Conservation (phyloP, 495 filamentous ascomycete genomes). For the Aspergillus saccharolyticus region DNA sequence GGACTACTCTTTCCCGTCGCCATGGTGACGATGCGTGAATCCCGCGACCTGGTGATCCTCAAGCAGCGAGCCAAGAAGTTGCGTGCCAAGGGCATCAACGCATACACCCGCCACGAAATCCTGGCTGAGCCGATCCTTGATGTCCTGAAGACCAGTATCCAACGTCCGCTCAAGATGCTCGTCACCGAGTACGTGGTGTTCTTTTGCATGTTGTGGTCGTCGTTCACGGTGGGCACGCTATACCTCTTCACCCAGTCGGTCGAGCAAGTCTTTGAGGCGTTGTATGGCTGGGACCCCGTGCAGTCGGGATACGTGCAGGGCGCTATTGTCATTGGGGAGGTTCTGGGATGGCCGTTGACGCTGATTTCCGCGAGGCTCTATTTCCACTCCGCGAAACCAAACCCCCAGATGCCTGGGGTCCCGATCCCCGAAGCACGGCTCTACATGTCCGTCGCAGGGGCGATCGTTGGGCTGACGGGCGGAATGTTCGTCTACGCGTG, state of each 20-base stretch:
- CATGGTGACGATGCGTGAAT: slow-evolving; percentile 38
- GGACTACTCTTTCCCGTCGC: slow-evolving; percentile 35
- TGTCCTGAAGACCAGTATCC: slow-evolving; percentile 24
- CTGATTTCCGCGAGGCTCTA: slow-evolving; percentile 26
- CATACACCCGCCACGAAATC: slow-evolving; percentile 37
- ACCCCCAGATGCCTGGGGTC: slow-evolving; percentile 27
- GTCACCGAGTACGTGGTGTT: slow-evolving; percentile 52
- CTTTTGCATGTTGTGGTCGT: slow-evolving; percentile 44
- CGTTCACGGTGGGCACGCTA: slow-evolving; percentile 47
- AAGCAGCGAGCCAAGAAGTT: slow-evolving; percentile 27
- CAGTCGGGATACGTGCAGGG: slow-evolving; percentile 35
- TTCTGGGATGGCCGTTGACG: slow-evolving; percentile 24
- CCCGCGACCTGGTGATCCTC: slow-evolving; percentile 39
- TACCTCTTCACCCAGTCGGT: slow-evolving; percentile 47
- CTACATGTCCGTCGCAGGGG: slow-evolving; percentile 29
- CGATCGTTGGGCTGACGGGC: slow-evolving; percentile 30
- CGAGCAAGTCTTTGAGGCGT: slow-evolving; percentile 33
- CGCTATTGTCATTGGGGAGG: slow-evolving; percentile 36
- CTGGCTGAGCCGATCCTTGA: slow-evolving; percentile 20
- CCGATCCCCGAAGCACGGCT: slow-evolving; percentile 37
- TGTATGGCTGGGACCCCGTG: slow-evolving; percentile 30
- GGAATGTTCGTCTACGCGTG: slow-evolving; percentile 41
- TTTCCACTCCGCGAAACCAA: slow-evolving; percentile 27
- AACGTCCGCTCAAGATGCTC: slow-evolving; percentile 42
- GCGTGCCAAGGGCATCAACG: slow-evolving; percentile 24